Conservation (phyloP, 768 basidiomycete species). For the Rhodotorula graminis region DNA sequence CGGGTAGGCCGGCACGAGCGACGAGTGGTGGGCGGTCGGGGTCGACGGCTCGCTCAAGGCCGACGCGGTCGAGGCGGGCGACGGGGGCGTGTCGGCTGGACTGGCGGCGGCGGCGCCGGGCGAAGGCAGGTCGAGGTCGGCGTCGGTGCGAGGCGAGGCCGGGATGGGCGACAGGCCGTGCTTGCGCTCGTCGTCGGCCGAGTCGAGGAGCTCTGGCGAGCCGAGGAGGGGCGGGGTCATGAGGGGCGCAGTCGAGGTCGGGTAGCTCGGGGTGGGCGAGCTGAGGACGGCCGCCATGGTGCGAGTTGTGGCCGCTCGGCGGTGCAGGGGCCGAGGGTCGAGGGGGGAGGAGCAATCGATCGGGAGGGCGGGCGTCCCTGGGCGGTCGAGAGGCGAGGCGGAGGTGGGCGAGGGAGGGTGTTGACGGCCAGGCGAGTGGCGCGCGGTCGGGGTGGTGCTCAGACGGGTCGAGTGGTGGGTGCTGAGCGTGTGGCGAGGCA, state of each 20-base stretch:
- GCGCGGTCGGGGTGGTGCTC: no score
- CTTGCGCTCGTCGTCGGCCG: not conserved
- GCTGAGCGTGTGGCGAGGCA: no score
- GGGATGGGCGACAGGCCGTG: not conserved
- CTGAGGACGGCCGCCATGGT: slow-evolving; percentile 21
- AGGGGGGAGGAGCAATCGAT: not conserved
- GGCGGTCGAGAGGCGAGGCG: no score
- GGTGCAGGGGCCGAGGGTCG: no score
- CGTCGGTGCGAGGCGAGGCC: not conserved
- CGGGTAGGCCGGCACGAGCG: slow-evolving; percentile 39
- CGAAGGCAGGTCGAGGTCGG: not conserved
- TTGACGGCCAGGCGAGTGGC: no score
- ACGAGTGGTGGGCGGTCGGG: slow-evolving; percentile 11
- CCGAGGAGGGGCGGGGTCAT: slow-evolving; percentile 26
- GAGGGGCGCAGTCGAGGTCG: not conserved
- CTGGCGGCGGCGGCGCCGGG: no score
- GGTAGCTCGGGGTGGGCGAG: slow-evolving; percentile 21
- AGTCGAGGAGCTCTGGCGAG: slow-evolving; percentile 1
- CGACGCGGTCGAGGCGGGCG: not conserved
- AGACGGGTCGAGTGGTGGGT: no score
- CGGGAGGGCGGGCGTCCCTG: not conserved
- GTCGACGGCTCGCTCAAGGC: slow-evolving; percentile 11
- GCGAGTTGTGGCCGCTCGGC: no score
- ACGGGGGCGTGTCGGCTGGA: not conserved
- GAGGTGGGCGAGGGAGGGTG: no score